A percentile compares a stretch with the other conserved stretches of the same genome.
These are phyloP conservation scores for Monosporozyma yasuniensis DNA, from an alignment of 805 yeast genomes.

Conservation along the genomic window DNA sequence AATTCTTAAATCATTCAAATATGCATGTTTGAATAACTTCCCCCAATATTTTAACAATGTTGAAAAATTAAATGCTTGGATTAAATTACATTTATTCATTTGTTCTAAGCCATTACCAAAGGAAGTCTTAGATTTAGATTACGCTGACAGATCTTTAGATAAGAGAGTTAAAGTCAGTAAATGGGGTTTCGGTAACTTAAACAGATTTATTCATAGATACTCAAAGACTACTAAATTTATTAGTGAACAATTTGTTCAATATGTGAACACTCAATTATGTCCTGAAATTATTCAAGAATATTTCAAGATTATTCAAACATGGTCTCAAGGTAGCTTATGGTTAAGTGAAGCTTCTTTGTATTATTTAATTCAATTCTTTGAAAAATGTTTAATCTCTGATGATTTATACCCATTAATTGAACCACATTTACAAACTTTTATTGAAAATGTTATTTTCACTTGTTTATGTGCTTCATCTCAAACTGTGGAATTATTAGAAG, in stretches of 20 bases:
- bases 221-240: slow-evolving; percentile 35
- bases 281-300: slow-evolving; percentile 64
- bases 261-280: slow-evolving; percentile 47
- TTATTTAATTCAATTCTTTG: slow-evolving; percentile 57
- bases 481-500: slow-evolving; percentile 62
- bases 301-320: slow-evolving; percentile 38
- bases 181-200: slow-evolving; percentile 80
- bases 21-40: slow-evolving; percentile 47
- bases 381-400: slow-evolving; percentile 47
- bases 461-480: slow-evolving; percentile 59
- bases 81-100: slow-evolving; percentile 53
- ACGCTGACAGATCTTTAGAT: slow-evolving; percentile 39
- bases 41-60: slow-evolving; percentile 41
- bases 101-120: slow-evolving; percentile 48
- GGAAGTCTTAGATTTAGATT: slow-evolving; percentile 40
- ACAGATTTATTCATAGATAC: slow-evolving; percentile 60
- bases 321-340: slow-evolving; percentile 45
- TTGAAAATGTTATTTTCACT: slow-evolving; percentile 67
- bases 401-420: slow-evolving; percentile 55
- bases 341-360: slow-evolving; percentile 53
- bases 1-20: slow-evolving; percentile 59
- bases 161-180: slow-evolving; percentile 66
- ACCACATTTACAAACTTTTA: slow-evolving; percentile 54
- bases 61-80: slow-evolving; percentile 45
- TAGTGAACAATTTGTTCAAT: slow-evolving; percentile 43